Conservation (phyloP, 2,329 filamentous ascomycete species). For the Pseudogymnoascus sp. region DNA sequence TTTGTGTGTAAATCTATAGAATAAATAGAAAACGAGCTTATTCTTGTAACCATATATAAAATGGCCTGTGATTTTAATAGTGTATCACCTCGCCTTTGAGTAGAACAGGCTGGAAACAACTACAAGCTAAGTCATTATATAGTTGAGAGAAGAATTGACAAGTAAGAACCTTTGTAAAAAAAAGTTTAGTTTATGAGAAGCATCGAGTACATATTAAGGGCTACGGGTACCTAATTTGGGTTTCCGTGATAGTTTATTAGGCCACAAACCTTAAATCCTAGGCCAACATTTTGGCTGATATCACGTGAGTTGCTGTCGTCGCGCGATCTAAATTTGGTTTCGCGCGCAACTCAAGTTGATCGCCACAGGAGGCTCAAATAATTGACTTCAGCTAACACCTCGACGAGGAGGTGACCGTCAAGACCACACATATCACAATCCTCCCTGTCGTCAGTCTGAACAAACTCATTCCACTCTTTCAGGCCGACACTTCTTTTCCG, state of each 20-base stretch:
- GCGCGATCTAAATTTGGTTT: background rate
- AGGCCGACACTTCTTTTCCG: background rate
- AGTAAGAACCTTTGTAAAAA: background rate
- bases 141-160: background rate
- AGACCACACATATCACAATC: background rate
- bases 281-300: background rate
- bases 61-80: background rate
- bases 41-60: background rate
- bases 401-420: constrained; percentile 5
- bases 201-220: background rate
- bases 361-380: constrained; percentile 6
- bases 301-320: background rate
- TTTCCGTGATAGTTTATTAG: background rate
- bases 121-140: background rate
- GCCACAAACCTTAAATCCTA: background rate
- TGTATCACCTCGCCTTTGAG: background rate
- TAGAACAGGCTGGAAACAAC: background rate
- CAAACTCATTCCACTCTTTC: background rate
- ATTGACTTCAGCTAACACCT: background rate
- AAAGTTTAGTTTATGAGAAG: background rate
- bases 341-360: background rate
- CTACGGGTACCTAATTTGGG: background rate
- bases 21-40: background rate
- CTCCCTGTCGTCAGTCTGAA: background rate
- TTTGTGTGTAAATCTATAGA: background rate